phyloP scores from a whole-genome alignment of 2,329 filamentous ascomycete genomes.

The Purpureocillium lavendulum region DNA sequence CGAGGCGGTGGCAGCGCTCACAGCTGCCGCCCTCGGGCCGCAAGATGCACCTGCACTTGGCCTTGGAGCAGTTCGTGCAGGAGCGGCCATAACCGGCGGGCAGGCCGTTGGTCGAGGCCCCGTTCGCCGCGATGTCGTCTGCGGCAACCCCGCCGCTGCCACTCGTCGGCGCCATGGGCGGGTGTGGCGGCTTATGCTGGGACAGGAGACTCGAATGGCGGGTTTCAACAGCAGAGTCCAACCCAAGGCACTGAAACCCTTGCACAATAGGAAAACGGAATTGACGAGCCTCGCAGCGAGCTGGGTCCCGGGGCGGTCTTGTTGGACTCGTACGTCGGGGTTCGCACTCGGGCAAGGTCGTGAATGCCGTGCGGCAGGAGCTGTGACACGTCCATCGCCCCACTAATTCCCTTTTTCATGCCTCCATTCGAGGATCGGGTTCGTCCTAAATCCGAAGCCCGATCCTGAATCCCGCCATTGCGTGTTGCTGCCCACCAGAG shows the following conservation, averaged over 20 bases:
- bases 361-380: background rate
- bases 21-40: constrained; percentile 22
- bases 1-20: constrained; percentile 35
- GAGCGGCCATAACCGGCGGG: constrained; percentile 34
- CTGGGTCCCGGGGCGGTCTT: too few species aligned
- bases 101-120: constrained; percentile 10
- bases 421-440: background rate
- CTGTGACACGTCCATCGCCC: too few species aligned
- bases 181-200: background rate
- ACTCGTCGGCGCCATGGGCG: background rate
- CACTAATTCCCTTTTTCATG: too few species aligned
- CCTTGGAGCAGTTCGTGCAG: constrained; percentile 36
- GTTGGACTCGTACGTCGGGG: background rate
- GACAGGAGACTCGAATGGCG: background rate
- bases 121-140: background rate
- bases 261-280: background rate
- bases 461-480: too few species aligned
- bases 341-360: background rate
- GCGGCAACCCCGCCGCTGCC: background rate
- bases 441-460: background rate
- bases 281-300: too few species aligned
- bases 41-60: constrained; percentile 41
- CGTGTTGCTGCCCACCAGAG: too few species aligned
- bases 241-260: too few species aligned
- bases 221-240: background rate